These are phyloP conservation scores for Ophiorrhiza pumila DNA, from an alignment of 257 asterid species.

Conservation along the genomic window DNA sequence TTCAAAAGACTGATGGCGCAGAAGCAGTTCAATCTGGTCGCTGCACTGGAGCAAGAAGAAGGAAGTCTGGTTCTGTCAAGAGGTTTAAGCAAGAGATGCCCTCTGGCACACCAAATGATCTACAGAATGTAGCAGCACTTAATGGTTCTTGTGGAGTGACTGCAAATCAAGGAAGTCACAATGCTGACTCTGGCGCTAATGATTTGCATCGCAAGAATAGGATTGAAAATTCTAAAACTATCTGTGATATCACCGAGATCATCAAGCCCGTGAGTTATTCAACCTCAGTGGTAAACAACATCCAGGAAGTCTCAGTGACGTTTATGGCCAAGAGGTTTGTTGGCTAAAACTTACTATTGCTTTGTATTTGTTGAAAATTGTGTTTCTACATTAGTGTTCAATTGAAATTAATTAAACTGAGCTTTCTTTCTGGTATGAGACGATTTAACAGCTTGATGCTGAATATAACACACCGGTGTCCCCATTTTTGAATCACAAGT, in stretches of 20 bases:
- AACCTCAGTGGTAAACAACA: constrained; percentile 43
- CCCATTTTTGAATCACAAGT: not conserved
- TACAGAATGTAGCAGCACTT: constrained; percentile 27
- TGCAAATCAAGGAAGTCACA: constrained; percentile 35
- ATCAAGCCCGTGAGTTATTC: constrained; percentile 71
- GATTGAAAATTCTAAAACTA: constrained; percentile 41
- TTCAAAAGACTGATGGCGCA: constrained; percentile 34
- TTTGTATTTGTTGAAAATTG: constrained; percentile 7
- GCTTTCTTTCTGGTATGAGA: not conserved
- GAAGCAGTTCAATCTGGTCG: constrained; percentile 52
- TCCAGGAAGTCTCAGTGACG: constrained; percentile 61
- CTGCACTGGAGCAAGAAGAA: constrained; percentile 69
- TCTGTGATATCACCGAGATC: constrained; percentile 58
- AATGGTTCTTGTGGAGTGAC: constrained; percentile 19
- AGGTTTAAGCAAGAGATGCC: constrained; percentile 66
- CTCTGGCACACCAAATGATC: constrained; percentile 31
- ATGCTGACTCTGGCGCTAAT: constrained; percentile 28
- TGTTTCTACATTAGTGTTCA: constrained; percentile 11
- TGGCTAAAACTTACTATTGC: constrained; percentile 18
- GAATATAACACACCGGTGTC: not conserved
- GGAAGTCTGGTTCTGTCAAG: constrained; percentile 90
- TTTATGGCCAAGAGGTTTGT: constrained; percentile 85
- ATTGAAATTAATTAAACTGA: not conserved
- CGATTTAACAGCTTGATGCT: not conserved
- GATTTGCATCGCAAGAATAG: constrained; percentile 32